phyloP scores from a whole-genome alignment of 306 rosid species.

The Quillaja saponaria region DNA sequence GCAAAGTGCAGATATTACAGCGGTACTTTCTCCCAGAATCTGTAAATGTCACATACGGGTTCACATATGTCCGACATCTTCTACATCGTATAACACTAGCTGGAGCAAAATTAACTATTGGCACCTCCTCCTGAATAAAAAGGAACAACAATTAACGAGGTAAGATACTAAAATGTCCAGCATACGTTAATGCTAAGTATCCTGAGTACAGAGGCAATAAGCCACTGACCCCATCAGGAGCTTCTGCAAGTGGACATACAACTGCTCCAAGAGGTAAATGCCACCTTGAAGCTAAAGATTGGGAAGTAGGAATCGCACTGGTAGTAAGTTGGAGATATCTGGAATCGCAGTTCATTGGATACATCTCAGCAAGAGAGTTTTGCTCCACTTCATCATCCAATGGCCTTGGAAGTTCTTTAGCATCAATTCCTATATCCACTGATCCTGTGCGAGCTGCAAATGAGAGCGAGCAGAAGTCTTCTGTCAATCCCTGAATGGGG shows the following conservation, averaged over 20 bases:
- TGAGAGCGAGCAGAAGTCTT: constrained; percentile 83
- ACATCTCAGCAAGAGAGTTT: constrained; percentile 52
- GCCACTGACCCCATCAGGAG: constrained; percentile 86
- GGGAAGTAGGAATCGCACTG: constrained; percentile 81
- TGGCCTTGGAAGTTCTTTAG: constrained; percentile 84
- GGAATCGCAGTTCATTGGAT: constrained; percentile 72
- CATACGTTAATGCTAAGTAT: constrained; percentile 21
- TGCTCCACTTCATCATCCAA: constrained; percentile 86
- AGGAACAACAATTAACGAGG: constrained; percentile 27
- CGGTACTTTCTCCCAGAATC: constrained; percentile 97
- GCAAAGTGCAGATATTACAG: constrained; percentile 86
- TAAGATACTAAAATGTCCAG: constrained; percentile 13
- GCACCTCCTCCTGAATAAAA: constrained; percentile 80
- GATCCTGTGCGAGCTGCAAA: constrained; percentile 88
- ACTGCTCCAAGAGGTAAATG: constrained; percentile 97
- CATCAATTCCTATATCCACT: constrained; percentile 70
- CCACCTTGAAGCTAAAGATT: constrained; percentile 97
- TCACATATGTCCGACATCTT: constrained; percentile 95
- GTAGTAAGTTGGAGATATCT: constrained; percentile 85
- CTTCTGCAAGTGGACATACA: constrained; percentile 97
- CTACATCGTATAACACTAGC: constrained; percentile 92
- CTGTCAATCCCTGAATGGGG: constrained; percentile 73
- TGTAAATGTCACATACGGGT: constrained; percentile 87
- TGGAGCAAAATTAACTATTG: constrained; percentile 75
- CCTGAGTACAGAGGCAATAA: constrained; percentile 33